phyloP scores from a whole-genome alignment of 345 rosid genomes.

The Pseudoturritis turrita region DNA sequence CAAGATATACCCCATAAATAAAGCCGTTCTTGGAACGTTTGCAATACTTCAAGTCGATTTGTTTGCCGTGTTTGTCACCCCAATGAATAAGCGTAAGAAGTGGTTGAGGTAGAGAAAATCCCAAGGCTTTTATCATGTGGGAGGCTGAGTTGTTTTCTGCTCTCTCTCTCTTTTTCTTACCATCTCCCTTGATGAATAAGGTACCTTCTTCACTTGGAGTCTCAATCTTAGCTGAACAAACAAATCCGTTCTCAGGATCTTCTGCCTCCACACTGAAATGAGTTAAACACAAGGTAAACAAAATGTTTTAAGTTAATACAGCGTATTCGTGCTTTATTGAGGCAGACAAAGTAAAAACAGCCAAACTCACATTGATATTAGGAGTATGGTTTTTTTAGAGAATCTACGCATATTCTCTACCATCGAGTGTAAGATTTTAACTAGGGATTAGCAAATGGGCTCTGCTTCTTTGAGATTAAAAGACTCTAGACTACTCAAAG shows the following conservation, averaged over 20 bases:
- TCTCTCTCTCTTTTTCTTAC: constrained; percentile 32
- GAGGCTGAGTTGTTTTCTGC: constrained; percentile 61
- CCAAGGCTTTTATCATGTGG: constrained; percentile 39
- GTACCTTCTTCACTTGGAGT: constrained; percentile 34
- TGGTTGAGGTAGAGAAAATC: constrained; percentile 47
- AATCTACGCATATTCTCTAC: no score
- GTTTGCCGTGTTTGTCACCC: constrained; percentile 57
- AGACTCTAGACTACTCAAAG: not conserved
- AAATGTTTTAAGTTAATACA: not conserved
- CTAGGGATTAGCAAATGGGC: not conserved
- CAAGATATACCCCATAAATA: constrained; percentile 42
- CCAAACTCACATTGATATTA: not conserved
- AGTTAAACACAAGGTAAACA: not conserved
- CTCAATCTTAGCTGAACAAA: constrained; percentile 43
- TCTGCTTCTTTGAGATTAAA: not conserved
- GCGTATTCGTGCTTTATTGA: no score
- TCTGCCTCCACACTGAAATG: constrained; percentile 37
- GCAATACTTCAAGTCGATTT: constrained; percentile 34
- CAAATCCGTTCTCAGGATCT: constrained; percentile 32
- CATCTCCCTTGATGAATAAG: constrained; percentile 39
- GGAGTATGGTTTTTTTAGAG: no score
- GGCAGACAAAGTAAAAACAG: no score
- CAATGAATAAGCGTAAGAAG: constrained; percentile 37
- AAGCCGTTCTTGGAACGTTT: not conserved
- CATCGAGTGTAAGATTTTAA: not conserved